Evolutionary conservation across 139 green algal genomes (phyloP).

Genomic region (Chlamydomonas urium): DNA sequence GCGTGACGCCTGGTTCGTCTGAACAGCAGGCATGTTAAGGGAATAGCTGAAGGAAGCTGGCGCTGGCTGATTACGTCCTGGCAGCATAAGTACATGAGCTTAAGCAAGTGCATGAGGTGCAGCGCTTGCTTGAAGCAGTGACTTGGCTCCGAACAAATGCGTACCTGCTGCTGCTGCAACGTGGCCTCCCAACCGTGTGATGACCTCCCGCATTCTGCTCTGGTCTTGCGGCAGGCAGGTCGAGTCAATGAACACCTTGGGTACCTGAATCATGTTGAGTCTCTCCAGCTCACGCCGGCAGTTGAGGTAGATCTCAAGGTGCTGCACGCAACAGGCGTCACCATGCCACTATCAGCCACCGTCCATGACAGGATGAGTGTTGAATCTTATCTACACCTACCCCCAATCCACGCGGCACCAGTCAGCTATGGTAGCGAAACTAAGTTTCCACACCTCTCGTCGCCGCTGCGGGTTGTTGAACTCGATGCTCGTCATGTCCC

Average conservation of each 20-base stretch:
- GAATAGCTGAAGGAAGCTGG: no score
- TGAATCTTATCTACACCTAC: background rate
- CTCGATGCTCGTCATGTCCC: slow-evolving; percentile 55
- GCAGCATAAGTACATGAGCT: no score
- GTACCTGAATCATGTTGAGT: slow-evolving; percentile 37
- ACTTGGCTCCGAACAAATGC: no score
- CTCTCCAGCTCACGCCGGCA: slow-evolving; percentile 55
- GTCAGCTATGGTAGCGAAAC: background rate
- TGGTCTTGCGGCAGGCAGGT: slow-evolving; percentile 18
- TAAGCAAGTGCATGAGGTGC: background rate
- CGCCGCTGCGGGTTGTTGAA: slow-evolving; percentile 49
- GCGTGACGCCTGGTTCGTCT: slow-evolving; percentile 54
- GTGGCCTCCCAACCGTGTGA: slow-evolving; percentile 34
- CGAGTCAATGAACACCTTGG: slow-evolving; percentile 50
- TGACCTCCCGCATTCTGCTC: slow-evolving; percentile 33
- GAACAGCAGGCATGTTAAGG: no score
- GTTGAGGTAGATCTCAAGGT: slow-evolving; percentile 56
- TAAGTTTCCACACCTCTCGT: slow-evolving; percentile 47
- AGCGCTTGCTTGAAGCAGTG: no score
- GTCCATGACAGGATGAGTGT: background rate
- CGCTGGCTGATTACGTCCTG: no score
- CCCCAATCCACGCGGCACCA: background rate
- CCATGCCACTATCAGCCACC: background rate
- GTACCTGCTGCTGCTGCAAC: slow-evolving; percentile 29
- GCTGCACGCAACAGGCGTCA: slow-evolving; percentile 38